Evolutionary conservation across 108 stramenopile genomes (phyloP).

Genomic region (Parietichytrium sp.): DNA sequence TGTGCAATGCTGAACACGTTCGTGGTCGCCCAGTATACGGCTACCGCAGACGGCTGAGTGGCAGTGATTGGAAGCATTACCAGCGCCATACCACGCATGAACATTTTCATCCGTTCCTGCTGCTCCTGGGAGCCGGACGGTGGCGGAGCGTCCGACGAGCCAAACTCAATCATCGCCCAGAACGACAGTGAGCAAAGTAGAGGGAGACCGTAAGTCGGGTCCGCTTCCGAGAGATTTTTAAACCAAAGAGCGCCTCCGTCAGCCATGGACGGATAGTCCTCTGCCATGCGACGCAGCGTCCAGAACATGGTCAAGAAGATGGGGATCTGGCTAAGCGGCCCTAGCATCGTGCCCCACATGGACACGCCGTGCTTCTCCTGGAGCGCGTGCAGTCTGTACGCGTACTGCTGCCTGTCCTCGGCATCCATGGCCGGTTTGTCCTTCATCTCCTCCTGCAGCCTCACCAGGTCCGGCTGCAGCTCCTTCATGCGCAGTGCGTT

Average conservation of each 20-base stretch:
- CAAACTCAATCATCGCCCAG: background rate
- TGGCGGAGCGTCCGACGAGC: background rate
- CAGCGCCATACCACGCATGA: background rate
- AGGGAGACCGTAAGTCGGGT: constrained; percentile 30
- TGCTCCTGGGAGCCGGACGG: background rate
- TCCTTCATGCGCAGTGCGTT: background rate
- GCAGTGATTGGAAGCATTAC: constrained; percentile 3
- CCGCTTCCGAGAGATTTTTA: background rate
- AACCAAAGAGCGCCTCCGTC: constrained; percentile 23
- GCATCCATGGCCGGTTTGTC: background rate
- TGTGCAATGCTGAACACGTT: background rate
- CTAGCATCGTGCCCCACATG: background rate
- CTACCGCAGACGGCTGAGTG: constrained; percentile 6
- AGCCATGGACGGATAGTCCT: background rate
- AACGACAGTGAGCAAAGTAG: background rate
- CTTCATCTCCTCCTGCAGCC: background rate
- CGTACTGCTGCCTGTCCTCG: background rate
- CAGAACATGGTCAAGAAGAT: constrained; percentile 30
- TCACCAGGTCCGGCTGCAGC: background rate
- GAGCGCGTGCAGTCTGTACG: background rate
- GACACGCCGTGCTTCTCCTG: background rate
- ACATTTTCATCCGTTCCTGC: background rate
- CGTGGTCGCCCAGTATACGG: constrained; percentile 6
- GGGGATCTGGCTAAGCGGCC: background rate
- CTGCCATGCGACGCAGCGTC: constrained; percentile 28